Base-by-base conservation (phyloP, 129 eudicot genomes). In the Dittrichia graveolens region DNA sequence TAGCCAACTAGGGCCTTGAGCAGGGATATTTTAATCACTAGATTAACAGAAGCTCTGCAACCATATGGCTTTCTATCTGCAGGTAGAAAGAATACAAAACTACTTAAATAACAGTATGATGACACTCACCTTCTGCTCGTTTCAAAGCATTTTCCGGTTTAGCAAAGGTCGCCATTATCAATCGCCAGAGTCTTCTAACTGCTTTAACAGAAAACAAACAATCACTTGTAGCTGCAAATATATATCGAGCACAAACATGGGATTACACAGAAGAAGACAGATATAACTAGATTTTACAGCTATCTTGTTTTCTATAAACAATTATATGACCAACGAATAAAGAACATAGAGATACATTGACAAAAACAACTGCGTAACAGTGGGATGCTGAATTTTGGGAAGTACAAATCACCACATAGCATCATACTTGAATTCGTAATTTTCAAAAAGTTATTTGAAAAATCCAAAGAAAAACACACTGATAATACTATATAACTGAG, bases 81-180 rank as follows among this genome's bases (percentile, higher is more conserved):
- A 48, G 8, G 19, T 49, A n/a, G 2, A 16, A 55, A 39, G 6
- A 11, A 11, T 69, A 55, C 6, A 55, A 9, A 12, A 24, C 52
- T 3, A 39, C 7, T n/a, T n/a, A 34, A 31, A 9, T 34, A 73
- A 38, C 5, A 10, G 47, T 15, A 48, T 6, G 9, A 31, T 18
- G 78, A 10, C 53, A 59, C 58, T 64, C 63, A 89, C 96, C 96
- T 82, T 86, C 96, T 2, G 96, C 89, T 66, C 96, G 80, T 81
- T 89, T 89, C 49, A 85, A 24, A 47, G 91, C 96, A 73, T 86
- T 89, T 71, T 89, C 96, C 3, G 91, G 96, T 79, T 89, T 86
- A 0, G 89, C 88, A 80, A 84, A 86, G 53, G 89, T 77, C 55
- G 88, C 80, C 96, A 89, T 88, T 62, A 46, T 57, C 61, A 16